Percentiles rank a stretch among this genome's conserved stretches.
phyloP scores from a whole-genome alignment of 192 early-diverging fungal species.

The Linderina pennispora region DNA sequence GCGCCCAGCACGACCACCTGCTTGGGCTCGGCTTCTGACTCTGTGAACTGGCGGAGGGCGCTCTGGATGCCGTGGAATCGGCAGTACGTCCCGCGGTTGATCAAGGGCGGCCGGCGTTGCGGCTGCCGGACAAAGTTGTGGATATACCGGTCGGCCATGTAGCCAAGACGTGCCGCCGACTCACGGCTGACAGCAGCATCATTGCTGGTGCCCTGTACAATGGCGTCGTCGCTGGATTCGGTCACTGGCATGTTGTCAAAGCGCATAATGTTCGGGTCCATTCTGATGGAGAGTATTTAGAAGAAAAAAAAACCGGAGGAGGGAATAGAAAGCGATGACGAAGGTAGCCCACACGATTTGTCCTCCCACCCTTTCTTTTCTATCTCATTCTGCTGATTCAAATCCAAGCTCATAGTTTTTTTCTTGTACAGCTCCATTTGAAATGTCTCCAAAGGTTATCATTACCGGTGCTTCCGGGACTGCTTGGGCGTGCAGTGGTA shows the following conservation, averaged over 20 bases:
- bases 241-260: no score
- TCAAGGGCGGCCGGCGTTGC: constrained; percentile 77
- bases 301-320: no score
- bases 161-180: constrained; percentile 79
- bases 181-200: constrained; percentile 80
- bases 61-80: constrained; percentile 64
- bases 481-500: constrained; percentile 71
- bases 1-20: constrained; percentile 86
- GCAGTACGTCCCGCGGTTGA: constrained; percentile 89
- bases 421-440: no score
- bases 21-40: constrained; percentile 1
- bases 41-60: constrained; percentile 56
- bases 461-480: constrained; percentile 78
- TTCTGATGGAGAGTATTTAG: no score
- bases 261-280: no score
- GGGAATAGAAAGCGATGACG: neutral
- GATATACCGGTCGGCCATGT: constrained; percentile 80
- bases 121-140: constrained; percentile 69
- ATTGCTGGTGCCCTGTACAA: constrained; percentile 83
- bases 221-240: constrained; percentile 54
- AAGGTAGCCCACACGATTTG: no score
- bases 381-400: no score
- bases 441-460: constrained; percentile 64
- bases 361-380: no score
- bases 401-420: neutral